Base-by-base conservation (phyloP, 495 filamentous ascomycete species). In the Xylaria bambusicola region DNA sequence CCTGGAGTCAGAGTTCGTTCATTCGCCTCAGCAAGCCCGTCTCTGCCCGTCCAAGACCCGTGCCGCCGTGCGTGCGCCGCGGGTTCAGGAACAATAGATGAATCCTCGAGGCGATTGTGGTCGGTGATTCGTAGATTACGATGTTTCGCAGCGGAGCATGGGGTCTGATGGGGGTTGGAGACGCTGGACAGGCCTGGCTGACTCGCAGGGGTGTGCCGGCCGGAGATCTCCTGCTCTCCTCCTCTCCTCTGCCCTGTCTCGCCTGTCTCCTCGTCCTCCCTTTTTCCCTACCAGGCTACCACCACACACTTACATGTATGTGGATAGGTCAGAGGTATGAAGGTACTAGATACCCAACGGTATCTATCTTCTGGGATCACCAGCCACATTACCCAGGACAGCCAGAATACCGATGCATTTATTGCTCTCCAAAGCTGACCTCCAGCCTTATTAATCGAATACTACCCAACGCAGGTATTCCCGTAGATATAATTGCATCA, bases 121-220 rank as follows among this genome's bases (percentile, higher is more conserved):
- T 10, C 26, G 52, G 24, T 54, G 52, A 54, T 54, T 54, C 52
- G 52, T 33, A 54, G 38, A 44, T 44, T 31, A 26, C 4, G 52
- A 44, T 54, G 24, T 20, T 52, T 52, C 50, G 15, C 18, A 45
- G 53, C 42, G 53, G 44, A 47, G 42, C 53, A 54, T 44, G 42
- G n/a, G 38, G 35, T 42, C 44, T 42, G 21, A 33, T 40, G 50
- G 5, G 10, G 29, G 10, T 10, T 33, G 29, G 5, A 33, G 5
- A 5, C 29, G 10, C 29, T 33, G 29, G 10, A 33, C 29, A 52
- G n/a, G 15, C 17, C 40, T 27, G 50, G 40, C 35, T 41, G 50
- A 52, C 35, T 52, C 13, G 50, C 33, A 40, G 50, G 50, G 50
- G 49, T n/a, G 49, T n/a, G 29, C 33, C 10, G 18, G 31, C 35